Base-by-base conservation (phyloP, 148 eudicot species). In the Linanthus parryae region DNA sequence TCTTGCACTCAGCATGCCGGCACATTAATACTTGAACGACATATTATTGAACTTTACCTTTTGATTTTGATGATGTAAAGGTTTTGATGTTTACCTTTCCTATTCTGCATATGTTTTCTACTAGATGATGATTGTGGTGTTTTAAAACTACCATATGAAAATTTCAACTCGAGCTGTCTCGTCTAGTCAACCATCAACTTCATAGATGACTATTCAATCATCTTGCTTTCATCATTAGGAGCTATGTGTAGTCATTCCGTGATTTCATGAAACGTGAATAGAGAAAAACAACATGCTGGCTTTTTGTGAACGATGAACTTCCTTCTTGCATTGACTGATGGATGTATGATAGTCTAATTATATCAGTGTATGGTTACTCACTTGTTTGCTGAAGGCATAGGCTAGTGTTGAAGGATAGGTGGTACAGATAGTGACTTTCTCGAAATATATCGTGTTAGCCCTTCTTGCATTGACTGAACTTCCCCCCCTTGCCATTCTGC, bases 81-180 rank as follows among this genome's bases (percentile, higher is more conserved):
- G 40, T 56, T 54, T n/a, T 56, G 22, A 41, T 41, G 35, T 28
- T 41, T 41, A 17, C 22, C 8, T 28, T 28, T 21, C 1, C 20
- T 25, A 35, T 35, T 34, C 42, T 29, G 25, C 27, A n/a, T n/a
- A n/a, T n/a, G n/a, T n/a, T n/a, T n/a, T n/a, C n/a, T n/a, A n/a
- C n/a, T n/a, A n/a, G n/a, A n/a, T n/a, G n/a, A n/a, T n/a, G n/a
- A n/a, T n/a, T n/a, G n/a, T n/a, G n/a, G n/a, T n/a, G n/a, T n/a
- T n/a, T n/a, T n/a, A n/a, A n/a, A n/a, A n/a, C n/a, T n/a, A n/a
- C n/a, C n/a, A n/a, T n/a, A n/a, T 8, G 3, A 52, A 35, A 27
- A 34, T 34, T 52, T 7, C 43, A 52, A 52, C 26, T 35, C 36
- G 56, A 52, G 29, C 29, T 21, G 12, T 43, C 8, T 43, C 8